These are phyloP conservation scores for Candida gorgasii DNA, from an alignment of 805 yeast genomes.

Conservation along the genomic window DNA sequence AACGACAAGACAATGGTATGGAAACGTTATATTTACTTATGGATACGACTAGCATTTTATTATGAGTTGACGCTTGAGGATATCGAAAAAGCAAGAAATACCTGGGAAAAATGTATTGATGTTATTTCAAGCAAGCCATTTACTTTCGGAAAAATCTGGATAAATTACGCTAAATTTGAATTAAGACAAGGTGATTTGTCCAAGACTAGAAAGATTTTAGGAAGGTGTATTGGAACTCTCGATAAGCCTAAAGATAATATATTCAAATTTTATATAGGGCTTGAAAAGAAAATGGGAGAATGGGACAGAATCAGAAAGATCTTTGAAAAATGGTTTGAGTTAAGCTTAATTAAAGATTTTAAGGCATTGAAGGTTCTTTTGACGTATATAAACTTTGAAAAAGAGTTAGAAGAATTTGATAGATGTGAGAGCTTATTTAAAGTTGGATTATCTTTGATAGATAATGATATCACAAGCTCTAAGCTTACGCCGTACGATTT, in stretches of 20 bases:
- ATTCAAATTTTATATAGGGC: slow-evolving; percentile 60
- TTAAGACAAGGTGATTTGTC: slow-evolving; percentile 54
- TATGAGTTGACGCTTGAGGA: slow-evolving; percentile 54
- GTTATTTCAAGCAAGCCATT: slow-evolving; percentile 59
- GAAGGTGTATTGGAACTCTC: slow-evolving; percentile 64
- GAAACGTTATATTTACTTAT: slow-evolving; percentile 69
- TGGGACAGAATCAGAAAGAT: slow-evolving; percentile 77
- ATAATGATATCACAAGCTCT: slow-evolving; percentile 29
- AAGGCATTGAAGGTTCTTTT: slow-evolving; percentile 48
- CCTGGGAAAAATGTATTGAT: slow-evolving; percentile 52
- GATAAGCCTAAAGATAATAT: slow-evolving; percentile 46
- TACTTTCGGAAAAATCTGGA: slow-evolving; percentile 77
- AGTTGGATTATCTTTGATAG: slow-evolving; percentile 43
- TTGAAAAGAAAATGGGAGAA: slow-evolving; percentile 71
- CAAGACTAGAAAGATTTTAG: slow-evolving; percentile 67
- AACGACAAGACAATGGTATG: slow-evolving; percentile 45
- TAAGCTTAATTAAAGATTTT: slow-evolving; percentile 15
- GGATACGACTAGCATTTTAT: slow-evolving; percentile 66
- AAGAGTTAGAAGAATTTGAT: slow-evolving; percentile 62
- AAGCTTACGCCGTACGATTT: slow-evolving; percentile 22
- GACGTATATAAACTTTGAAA: slow-evolving; percentile 69
- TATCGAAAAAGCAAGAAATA: slow-evolving; percentile 44
- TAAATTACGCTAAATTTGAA: slow-evolving; percentile 67
- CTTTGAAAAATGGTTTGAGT: slow-evolving; percentile 65
- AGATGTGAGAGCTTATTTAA: slow-evolving; percentile 66